Percentiles rank a stretch among this genome's conserved stretches.
These are phyloP conservation scores for Colletotrichum lindemuthianum DNA, from an alignment of 2,329 filamentous ascomycete species.

Conservation along the genomic window DNA sequence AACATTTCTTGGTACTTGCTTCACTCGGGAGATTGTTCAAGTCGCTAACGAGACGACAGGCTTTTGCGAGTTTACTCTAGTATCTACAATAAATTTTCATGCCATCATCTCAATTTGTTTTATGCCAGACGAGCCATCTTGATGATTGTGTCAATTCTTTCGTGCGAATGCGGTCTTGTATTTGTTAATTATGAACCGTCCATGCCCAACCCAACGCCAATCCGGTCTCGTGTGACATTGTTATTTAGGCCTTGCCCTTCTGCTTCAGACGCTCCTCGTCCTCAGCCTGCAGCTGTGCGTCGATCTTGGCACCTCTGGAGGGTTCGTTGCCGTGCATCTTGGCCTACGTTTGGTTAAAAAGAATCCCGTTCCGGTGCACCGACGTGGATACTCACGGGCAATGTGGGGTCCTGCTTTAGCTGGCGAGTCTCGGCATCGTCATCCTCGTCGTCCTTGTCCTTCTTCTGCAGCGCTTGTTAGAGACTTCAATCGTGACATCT, in stretches of 20 bases:
- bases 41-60: conserved; percentile 25
- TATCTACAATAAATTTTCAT: background rate
- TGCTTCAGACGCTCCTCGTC: conserved; percentile 71
- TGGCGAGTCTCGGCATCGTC: conserved; percentile 53
- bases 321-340: conserved; percentile 77
- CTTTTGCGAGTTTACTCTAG: background rate
- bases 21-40: background rate
- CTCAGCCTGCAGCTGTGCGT: conserved; percentile 74
- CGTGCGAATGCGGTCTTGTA: no score
- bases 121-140: no score
- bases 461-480: conserved; percentile 18
- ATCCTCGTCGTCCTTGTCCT: conserved; percentile 13
- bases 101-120: no score
- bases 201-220: conserved; percentile 14
- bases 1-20: conserved; percentile 2
- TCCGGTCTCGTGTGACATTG: background rate
- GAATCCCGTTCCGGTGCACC: conserved; percentile 36
- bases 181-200: background rate
- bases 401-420: conserved; percentile 69
- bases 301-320: conserved; percentile 76
- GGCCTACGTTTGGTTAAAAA: conserved; percentile 54
- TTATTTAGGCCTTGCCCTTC: conserved; percentile 61
- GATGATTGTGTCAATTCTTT: no score
- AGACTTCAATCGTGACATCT: no score
- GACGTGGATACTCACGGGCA: conserved; percentile 57